Evolutionary conservation across 179 eudicot species (phyloP).

Genomic region (Drosera spatulata): DNA sequence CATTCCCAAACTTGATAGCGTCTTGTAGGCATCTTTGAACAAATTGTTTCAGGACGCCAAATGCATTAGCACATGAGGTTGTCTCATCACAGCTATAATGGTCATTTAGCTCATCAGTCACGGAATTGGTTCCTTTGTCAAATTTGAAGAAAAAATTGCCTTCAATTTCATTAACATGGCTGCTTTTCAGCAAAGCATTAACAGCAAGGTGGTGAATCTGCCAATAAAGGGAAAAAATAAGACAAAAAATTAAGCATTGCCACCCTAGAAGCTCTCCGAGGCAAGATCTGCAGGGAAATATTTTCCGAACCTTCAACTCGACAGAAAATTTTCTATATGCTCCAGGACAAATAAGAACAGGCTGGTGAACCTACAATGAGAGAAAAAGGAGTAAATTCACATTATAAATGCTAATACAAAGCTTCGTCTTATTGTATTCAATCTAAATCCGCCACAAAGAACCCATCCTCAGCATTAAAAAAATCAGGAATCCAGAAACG

Average conservation of each 20-base stretch:
- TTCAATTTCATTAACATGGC: constrained; percentile 85
- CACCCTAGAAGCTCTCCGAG: neutral
- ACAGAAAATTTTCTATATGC: constrained; percentile 85
- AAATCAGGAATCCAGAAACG: too few relatives aligned
- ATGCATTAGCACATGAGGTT: constrained; percentile 83
- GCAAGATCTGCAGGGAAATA: constrained; percentile 5
- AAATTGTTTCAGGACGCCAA: constrained; percentile 73
- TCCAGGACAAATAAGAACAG: constrained; percentile 80
- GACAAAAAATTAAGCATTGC: neutral
- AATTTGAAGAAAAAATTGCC: constrained; percentile 71
- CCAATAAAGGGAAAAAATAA: constrained; percentile 8
- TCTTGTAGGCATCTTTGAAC: constrained; percentile 91
- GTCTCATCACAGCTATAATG: constrained; percentile 64
- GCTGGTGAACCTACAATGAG: constrained; percentile 64
- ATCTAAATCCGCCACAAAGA: too few relatives aligned
- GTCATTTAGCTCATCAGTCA: constrained; percentile 28
- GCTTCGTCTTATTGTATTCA: too few relatives aligned
- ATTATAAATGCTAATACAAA: too few relatives aligned
- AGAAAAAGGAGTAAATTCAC: constrained; percentile 3
- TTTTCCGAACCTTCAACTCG: constrained; percentile 66
- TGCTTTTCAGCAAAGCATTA: constrained; percentile 90
- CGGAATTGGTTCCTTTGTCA: constrained; percentile 62
- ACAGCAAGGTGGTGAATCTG: constrained; percentile 94
- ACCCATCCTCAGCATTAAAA: too few relatives aligned
- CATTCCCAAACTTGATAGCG: constrained; percentile 79